phyloP scores from a whole-genome alignment of 176 grass and related monocot genomes.

The Ananas comosus region DNA sequence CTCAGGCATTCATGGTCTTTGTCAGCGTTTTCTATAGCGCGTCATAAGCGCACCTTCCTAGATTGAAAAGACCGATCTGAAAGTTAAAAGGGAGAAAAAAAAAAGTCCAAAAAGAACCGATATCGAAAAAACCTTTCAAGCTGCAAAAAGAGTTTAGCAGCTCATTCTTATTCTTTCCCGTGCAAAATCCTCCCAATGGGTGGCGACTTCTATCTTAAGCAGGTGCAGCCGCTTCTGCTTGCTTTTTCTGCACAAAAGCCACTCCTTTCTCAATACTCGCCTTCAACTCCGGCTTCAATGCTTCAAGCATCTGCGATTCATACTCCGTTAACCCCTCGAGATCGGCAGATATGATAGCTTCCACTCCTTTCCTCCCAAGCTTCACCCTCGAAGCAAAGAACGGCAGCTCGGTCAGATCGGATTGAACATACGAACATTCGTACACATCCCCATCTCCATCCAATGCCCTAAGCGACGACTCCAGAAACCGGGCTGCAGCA shows the following conservation, averaged over 20 bases:
- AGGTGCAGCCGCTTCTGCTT: background rate
- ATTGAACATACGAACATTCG: conserved; percentile 41
- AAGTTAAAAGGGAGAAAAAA: background rate
- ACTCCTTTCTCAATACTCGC: conserved; percentile 45
- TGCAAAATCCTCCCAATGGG: background rate
- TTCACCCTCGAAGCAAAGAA: conserved; percentile 48
- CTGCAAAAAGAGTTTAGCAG: background rate
- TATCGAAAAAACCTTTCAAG: background rate
- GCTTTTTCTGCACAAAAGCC: conserved; percentile 26
- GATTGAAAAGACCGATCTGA: background rate
- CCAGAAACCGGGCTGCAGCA: conserved; percentile 40
- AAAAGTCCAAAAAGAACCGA: background rate
- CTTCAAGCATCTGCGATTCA: conserved; percentile 33
- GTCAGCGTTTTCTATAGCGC: too few species aligned
- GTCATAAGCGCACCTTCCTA: background rate
- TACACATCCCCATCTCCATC: conserved; percentile 34
- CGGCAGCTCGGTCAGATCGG: conserved; percentile 34
- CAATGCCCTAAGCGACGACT: conserved; percentile 32
- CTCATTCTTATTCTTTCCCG: too few species aligned
- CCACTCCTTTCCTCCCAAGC: conserved; percentile 34
- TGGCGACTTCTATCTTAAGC: background rate
- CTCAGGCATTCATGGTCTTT: too few species aligned
- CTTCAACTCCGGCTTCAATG: conserved; percentile 37
- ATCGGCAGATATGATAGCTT: conserved; percentile 27
- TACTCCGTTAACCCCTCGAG: conserved; percentile 26